phyloP scores from a whole-genome alignment of 2,329 filamentous ascomycete genomes.

The Penicillium brevicompactum region DNA sequence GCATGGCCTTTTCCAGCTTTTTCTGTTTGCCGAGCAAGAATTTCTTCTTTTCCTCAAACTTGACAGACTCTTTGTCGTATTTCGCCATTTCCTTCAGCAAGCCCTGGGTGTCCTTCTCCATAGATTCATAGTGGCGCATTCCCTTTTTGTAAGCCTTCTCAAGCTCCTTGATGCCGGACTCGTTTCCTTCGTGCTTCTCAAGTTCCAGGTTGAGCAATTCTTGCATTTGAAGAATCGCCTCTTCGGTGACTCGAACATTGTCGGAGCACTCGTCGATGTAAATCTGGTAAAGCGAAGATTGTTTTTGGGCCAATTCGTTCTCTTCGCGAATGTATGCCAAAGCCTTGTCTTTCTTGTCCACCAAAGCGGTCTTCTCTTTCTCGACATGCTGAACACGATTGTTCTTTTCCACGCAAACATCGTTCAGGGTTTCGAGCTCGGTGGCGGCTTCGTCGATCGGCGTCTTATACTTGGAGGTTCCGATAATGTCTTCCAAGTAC shows the following conservation, averaged over 20 bases:
- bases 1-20: conserved; percentile 88
- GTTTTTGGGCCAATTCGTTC: conserved; percentile 87
- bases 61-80: conserved; percentile 94
- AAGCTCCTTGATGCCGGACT: conserved; percentile 85
- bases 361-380: conserved; percentile 89
- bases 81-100: conserved; percentile 86
- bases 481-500: conserved; percentile 97
- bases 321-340: conserved; percentile 87
- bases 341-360: conserved; percentile 96
- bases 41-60: conserved; percentile 97
- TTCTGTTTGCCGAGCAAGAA: conserved; percentile 88
- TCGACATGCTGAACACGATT: conserved; percentile 95
- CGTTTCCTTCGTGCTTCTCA: conserved; percentile 86
- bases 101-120: conserved; percentile 78
- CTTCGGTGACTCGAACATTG: conserved; percentile 84
- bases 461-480: conserved; percentile 96
- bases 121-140: conserved; percentile 77
- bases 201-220: conserved; percentile 82
- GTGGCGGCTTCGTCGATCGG: conserved; percentile 92
- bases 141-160: conserved; percentile 82
- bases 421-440: conserved; percentile 90
- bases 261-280: conserved; percentile 86
- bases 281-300: conserved; percentile 89
- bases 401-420: conserved; percentile 93
- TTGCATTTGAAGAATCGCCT: conserved; percentile 90